Conservation (phyloP, 768 basidiomycete genomes). For the Cystobasidium ongulense region DNA sequence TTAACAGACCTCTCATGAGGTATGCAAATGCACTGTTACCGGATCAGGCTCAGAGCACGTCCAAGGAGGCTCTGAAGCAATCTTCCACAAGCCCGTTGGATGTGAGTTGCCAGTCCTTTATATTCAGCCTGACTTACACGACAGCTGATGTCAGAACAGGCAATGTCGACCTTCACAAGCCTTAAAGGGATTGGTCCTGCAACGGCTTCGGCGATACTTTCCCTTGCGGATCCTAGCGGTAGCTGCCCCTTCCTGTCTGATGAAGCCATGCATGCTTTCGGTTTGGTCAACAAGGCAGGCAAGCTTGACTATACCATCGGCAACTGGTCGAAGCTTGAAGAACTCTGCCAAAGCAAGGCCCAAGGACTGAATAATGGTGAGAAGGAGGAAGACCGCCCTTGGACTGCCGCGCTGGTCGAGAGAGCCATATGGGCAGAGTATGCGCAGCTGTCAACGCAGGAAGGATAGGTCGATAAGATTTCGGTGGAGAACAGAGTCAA, state of each 20-base stretch:
- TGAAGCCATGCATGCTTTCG: slow-evolving; percentile 28
- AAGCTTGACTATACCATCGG: slow-evolving; percentile 26
- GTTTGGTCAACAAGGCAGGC: slow-evolving; percentile 3
- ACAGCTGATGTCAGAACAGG: neutral
- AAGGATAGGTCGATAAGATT: neutral
- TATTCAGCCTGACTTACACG: neutral
- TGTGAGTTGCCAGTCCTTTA: neutral
- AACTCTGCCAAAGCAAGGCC: neutral
- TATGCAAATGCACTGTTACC: neutral
- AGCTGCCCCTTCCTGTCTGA: slow-evolving; percentile 25
- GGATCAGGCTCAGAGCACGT: neutral
- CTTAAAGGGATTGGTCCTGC: slow-evolving; percentile 38
- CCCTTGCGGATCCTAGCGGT: neutral
- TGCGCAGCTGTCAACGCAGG: neutral
- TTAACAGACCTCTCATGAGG: slow-evolving; percentile 3
- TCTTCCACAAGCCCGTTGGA: neutral
- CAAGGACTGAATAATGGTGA: neutral
- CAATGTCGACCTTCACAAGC: slow-evolving; percentile 13
- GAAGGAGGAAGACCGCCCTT: neutral
- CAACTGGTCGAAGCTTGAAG: neutral
- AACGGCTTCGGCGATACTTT: slow-evolving; percentile 36
- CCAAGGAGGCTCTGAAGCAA: neutral
- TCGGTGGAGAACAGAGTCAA: neutral
- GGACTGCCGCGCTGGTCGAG: slow-evolving; percentile 13
- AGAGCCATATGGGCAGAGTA: slow-evolving; percentile 6